A percentile compares a stretch with the other conserved stretches of the same genome.
Evolutionary conservation across 371 early-diverging fungal species (phyloP).

Genomic region (Amoeboaphelidium protococcarum): DNA sequence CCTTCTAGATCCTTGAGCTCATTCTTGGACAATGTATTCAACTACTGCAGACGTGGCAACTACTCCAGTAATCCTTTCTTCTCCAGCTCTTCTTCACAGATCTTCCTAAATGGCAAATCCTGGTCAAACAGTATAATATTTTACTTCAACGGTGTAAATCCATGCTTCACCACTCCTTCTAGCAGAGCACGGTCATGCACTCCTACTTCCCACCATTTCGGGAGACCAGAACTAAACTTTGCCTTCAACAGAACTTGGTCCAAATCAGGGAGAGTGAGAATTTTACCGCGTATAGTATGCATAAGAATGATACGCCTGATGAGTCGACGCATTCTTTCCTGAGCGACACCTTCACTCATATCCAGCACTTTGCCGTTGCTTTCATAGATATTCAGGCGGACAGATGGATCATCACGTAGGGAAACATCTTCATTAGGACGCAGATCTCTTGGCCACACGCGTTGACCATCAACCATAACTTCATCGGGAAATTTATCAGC

Average conservation of each 20-base stretch:
- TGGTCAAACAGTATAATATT: slow-evolving; percentile 3
- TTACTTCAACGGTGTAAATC: neutral
- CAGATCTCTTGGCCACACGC: neutral
- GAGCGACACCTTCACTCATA: slow-evolving; percentile 16
- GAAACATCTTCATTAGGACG: slow-evolving; percentile 6
- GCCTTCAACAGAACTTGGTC: slow-evolving; percentile 12
- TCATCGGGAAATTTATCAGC: neutral
- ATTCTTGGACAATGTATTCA: neutral
- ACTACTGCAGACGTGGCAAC: neutral
- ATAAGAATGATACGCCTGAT: slow-evolving; percentile 41
- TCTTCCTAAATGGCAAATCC: slow-evolving; percentile 9
- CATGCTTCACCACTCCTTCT: neutral
- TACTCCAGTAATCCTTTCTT: neutral
- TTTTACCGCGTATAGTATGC: slow-evolving; percentile 31
- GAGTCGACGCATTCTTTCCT: slow-evolving; percentile 38
- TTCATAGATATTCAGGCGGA: slow-evolving; percentile 5
- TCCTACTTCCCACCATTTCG: slow-evolving; percentile 14
- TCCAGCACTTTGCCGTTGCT: slow-evolving; percentile 4
- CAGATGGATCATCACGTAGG: slow-evolving; percentile 11
- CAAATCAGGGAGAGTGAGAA: slow-evolving; percentile 26
- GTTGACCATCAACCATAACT: slow-evolving; percentile 3
- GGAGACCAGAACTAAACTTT: slow-evolving; percentile 17
- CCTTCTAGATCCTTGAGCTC: slow-evolving; percentile 1
- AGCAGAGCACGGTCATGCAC: slow-evolving; percentile 37
- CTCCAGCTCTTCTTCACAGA: slow-evolving; percentile 11